These are phyloP conservation scores for Coemansia sp. DNA, from an alignment of 192 early-diverging fungal species.

Conservation along the genomic window DNA sequence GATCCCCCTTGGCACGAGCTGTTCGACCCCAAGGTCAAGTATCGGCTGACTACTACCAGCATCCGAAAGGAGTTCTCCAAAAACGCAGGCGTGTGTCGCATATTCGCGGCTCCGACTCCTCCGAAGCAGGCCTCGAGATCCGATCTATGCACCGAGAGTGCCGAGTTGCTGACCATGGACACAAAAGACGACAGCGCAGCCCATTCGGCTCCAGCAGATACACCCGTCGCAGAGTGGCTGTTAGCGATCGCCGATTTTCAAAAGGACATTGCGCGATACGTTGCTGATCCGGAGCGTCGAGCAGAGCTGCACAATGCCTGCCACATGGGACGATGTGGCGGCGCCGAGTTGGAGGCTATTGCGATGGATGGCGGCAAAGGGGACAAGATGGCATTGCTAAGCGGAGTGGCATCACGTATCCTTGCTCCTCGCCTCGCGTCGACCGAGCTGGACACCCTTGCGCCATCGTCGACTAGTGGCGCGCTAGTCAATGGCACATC, in stretches of 20 bases:
- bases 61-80: conserved; percentile 33
- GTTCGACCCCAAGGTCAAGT: conserved; percentile 50
- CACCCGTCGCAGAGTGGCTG: conserved; percentile 37
- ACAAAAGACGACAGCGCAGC: background rate
- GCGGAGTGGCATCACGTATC: conserved; percentile 17
- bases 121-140: background rate
- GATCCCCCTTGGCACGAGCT: conserved; percentile 47
- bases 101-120: background rate
- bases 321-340: background rate
- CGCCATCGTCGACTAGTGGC: background rate
- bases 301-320: background rate
- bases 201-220: conserved; percentile 17
- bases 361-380: background rate
- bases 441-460: background rate
- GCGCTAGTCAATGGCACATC: background rate
- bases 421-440: conserved; percentile 7
- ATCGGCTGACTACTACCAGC: conserved; percentile 30
- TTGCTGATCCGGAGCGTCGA: background rate
- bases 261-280: conserved; percentile 43
- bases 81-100: conserved; percentile 3
- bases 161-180: background rate
- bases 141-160: background rate
- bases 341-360: background rate
- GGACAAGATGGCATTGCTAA: conserved; percentile 17
- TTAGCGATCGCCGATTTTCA: conserved; percentile 42